Base-by-base conservation (phyloP, 768 basidiomycete genomes). In the Boletus reticulatus region DNA sequence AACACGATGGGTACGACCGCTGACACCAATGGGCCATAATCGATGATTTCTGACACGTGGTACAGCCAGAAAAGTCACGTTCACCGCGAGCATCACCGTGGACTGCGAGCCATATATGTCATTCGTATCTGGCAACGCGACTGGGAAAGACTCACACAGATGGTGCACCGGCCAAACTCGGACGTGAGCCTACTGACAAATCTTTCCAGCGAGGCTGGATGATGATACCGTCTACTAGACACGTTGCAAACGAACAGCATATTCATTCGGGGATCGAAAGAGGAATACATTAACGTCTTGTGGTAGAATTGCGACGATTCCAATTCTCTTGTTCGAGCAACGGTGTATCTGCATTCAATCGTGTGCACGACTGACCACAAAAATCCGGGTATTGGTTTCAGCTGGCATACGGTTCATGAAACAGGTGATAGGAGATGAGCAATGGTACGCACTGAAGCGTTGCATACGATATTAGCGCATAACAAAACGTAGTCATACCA, bases 21-120 rank as follows among this genome's bases (percentile, higher is more conserved):
- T 3, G 46, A 53, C 29, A 52, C 51, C 9, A 61, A 38, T 0
- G 61, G 62, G 32, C 57, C 57, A 37, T 64, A 64, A 4, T 61
- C 41, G 17, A 53, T 49, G 20, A 57, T 54, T 44, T 57, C n/a
- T 10, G 31, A 64, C 48, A 8, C 48, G 39, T 0, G 62, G 62
- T 4, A 64, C 42, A 14, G 62, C 37, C 2, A 62, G 62, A 22
- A 29, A 56, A 17, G 61, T 54, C 43, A 62, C 38, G 4, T 62
- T 45, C 4, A 62, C 62, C 2, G 61, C 61, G 10, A 63, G 52
- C 61, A 62, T 63, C 12, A 63, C 62, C 27, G 61, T 62, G 17
- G 60, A 62, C 60, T 62, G 22, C 12, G 3, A 48, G 0, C 24
- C 19, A 9, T 61, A 6, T 48, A 27, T 27, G 9, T 27, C 8